Percentiles rank a stretch among this genome's conserved stretches.
Conservation (phyloP, 2,329 filamentous ascomycete genomes). For the Xylariaceae sp. region DNA sequence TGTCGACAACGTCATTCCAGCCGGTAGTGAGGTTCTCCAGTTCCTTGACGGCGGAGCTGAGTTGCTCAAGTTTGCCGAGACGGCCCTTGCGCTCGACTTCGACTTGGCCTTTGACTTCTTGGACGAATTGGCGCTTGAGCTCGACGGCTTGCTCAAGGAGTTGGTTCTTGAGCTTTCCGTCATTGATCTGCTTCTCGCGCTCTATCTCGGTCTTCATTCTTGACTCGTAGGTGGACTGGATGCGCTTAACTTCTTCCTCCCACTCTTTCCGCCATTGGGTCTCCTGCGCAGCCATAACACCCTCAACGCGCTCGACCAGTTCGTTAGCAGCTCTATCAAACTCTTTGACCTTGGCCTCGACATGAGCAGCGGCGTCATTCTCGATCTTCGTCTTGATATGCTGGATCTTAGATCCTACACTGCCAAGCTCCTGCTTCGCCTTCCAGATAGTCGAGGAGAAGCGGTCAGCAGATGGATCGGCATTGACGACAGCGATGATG, state of each 20-base stretch:
- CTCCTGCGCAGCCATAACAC: slow-evolving; percentile 77
- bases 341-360: slow-evolving; percentile 66
- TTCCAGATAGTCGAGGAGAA: slow-evolving; percentile 76
- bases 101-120: slow-evolving; percentile 74
- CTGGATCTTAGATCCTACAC: slow-evolving; percentile 74
- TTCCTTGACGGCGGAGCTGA: slow-evolving; percentile 72
- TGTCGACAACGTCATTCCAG: slow-evolving; percentile 88
- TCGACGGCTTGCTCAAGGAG: slow-evolving; percentile 87
- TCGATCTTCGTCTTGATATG: slow-evolving; percentile 66
- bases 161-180: slow-evolving; percentile 78
- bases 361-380: slow-evolving; percentile 69
- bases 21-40: slow-evolving; percentile 83
- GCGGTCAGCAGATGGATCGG: slow-evolving; percentile 72
- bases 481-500: slow-evolving; percentile 89
- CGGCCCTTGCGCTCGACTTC: slow-evolving; percentile 85
- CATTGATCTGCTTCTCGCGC: slow-evolving; percentile 72
- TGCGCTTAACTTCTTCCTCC: slow-evolving; percentile 74
- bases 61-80: slow-evolving; percentile 77
- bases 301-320: slow-evolving; percentile 83
- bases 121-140: slow-evolving; percentile 79
- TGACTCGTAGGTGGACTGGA: slow-evolving; percentile 73
- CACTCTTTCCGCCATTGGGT: slow-evolving; percentile 82
- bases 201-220: slow-evolving; percentile 76
- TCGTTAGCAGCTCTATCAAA: slow-evolving; percentile 86
- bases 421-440: slow-evolving; percentile 77